phyloP scores from a whole-genome alignment of 495 filamentous ascomycete genomes.

The Penicillium tannophilum region DNA sequence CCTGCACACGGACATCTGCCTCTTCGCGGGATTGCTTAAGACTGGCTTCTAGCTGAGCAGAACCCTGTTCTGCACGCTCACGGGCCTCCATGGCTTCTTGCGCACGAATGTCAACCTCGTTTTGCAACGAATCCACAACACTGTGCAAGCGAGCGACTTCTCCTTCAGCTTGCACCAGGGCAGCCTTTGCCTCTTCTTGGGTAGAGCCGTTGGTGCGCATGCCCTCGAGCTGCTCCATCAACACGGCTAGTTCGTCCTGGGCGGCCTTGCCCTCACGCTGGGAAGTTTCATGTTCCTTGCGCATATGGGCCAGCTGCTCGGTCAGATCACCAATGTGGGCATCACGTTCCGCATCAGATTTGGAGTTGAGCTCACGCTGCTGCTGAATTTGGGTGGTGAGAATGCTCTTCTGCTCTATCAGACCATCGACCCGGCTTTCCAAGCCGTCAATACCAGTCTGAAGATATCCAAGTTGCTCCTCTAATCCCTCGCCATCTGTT shows the following conservation, averaged over 20 bases:
- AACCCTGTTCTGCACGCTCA: constrained; percentile 14
- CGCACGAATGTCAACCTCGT: constrained; percentile 36
- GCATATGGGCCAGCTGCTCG: constrained; percentile 49
- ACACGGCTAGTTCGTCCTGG: constrained; percentile 45
- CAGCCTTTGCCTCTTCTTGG: constrained; percentile 30
- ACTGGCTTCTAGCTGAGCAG: constrained; percentile 40
- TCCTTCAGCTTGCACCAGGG: constrained; percentile 53
- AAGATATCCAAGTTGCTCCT: constrained; percentile 58
- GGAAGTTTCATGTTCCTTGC: constrained; percentile 41
- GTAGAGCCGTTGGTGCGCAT: constrained; percentile 37
- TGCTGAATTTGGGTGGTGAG: constrained; percentile 88
- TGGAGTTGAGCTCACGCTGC: constrained; percentile 82
- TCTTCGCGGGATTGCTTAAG: constrained; percentile 41
- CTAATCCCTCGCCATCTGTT: constrained; percentile 41
- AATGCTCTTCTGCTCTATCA: constrained; percentile 83
- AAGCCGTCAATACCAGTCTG: constrained; percentile 73
- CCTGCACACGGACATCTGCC: constrained; percentile 36
- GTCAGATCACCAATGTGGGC: constrained; percentile 52
- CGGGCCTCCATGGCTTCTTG: constrained; percentile 20
- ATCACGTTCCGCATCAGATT: constrained; percentile 60
- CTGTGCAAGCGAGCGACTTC: constrained; percentile 47
- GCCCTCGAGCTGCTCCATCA: constrained; percentile 50
- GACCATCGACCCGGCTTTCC: constrained; percentile 53
- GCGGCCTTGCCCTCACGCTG: constrained; percentile 40
- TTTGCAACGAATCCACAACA: constrained; percentile 32